Conservation (phyloP, 1,284 basidiomycete species). For the Boletus semigastroideus region DNA sequence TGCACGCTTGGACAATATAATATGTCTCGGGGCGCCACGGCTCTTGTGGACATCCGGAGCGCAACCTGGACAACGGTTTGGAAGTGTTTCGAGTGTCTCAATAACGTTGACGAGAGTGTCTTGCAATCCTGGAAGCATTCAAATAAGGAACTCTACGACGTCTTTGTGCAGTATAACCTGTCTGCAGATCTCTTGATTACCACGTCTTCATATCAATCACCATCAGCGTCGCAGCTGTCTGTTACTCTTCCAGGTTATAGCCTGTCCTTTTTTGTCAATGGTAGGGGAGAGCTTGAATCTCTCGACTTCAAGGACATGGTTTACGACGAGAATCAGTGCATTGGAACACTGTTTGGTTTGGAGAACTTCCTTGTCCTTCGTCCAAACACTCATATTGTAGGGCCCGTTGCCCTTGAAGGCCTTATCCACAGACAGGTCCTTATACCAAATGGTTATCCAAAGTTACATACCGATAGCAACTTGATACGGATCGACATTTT, state of each 20-base stretch:
- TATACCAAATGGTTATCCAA: slow-evolving; percentile 35
- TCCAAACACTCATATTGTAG: slow-evolving; percentile 8
- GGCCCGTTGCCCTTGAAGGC: not conserved
- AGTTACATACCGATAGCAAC: not conserved
- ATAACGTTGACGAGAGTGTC: not conserved
- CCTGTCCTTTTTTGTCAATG: slow-evolving; percentile 25
- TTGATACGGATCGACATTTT: not conserved
- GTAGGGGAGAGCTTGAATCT: not conserved
- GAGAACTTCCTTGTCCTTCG: slow-evolving; percentile 39
- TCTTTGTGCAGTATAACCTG: not conserved
- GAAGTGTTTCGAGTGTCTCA: not conserved
- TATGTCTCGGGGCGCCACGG: not conserved
- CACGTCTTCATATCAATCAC: slow-evolving; percentile 5
- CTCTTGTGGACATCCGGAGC: slow-evolving; percentile 8
- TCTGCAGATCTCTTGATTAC: not conserved
- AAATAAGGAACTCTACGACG: not conserved
- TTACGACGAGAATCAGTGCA: not conserved
- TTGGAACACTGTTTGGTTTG: slow-evolving; percentile 24
- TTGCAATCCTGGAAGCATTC: too few species aligned
- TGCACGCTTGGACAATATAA: not conserved
- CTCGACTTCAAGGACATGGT: not conserved
- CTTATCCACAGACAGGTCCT: slow-evolving; percentile 31
- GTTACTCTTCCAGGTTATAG: slow-evolving; percentile 35
- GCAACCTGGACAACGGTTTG: slow-evolving; percentile 6
- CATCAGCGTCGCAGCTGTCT: slow-evolving; percentile 20